Conservation (phyloP, 1,139 yeast genomes). For the Geotrichum fermentans region DNA sequence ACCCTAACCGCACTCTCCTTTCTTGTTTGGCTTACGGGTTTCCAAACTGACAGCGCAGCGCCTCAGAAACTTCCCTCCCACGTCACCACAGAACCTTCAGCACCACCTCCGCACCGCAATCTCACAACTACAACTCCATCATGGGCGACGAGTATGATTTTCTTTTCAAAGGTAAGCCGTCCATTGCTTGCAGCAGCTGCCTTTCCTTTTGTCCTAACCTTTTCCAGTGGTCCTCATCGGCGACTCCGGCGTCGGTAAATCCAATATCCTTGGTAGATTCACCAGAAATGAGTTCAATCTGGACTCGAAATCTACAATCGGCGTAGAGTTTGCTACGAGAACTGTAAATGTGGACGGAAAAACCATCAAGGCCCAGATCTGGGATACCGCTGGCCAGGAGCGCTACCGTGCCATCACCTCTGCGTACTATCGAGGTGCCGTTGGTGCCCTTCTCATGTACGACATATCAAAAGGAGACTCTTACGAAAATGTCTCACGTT, state of each 20-base stretch:
- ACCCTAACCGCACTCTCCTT: background rate
- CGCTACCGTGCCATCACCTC: conserved; percentile 96
- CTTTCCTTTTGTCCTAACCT: background rate
- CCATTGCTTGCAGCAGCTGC: background rate
- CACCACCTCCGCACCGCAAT: background rate
- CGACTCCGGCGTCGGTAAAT: conserved; percentile 96
- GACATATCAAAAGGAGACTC: conserved; percentile 91
- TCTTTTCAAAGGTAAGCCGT: conserved; percentile 68
- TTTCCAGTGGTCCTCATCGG: conserved; percentile 81
- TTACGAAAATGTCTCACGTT: conserved; percentile 88
- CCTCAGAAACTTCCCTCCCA: background rate
- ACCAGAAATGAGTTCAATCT: conserved; percentile 93
- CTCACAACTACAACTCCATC: background rate
- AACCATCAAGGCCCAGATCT: conserved; percentile 93
- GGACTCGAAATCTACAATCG: conserved; percentile 92
- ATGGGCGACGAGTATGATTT: conserved; percentile 82
- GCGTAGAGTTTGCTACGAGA: conserved; percentile 96
- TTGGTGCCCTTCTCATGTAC: conserved; percentile 92
- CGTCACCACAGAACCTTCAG: background rate
- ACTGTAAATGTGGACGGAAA: conserved; percentile 93
- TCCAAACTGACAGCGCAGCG: background rate
- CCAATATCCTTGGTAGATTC: conserved; percentile 87
- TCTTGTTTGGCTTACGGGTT: background rate
- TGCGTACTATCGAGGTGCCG: conserved; percentile 97
- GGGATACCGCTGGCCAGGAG: conserved; percentile 99